These are phyloP conservation scores for Xylaria sp. DNA, from an alignment of 2,329 filamentous ascomycete species.

Conservation along the genomic window DNA sequence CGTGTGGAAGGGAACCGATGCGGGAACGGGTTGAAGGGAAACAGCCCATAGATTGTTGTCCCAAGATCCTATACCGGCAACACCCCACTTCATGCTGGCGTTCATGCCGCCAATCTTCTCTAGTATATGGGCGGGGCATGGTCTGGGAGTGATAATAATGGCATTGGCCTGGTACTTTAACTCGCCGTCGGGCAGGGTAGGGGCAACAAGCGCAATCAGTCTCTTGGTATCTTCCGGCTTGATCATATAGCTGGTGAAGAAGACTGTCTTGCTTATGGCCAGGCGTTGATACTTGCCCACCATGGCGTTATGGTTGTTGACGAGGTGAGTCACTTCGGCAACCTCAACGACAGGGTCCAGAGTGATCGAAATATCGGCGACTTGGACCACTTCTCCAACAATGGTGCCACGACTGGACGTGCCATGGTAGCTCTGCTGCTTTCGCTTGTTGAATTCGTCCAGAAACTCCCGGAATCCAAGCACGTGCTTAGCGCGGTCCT, in stretches of 20 bases:
- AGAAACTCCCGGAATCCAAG: slow-evolving; percentile 84
- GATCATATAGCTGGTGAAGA: slow-evolving; percentile 90
- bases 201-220: slow-evolving; percentile 66
- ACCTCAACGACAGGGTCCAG: slow-evolving; percentile 33
- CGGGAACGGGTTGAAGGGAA: slow-evolving; percentile 65
- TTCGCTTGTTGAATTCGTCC: slow-evolving; percentile 62
- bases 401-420: slow-evolving; percentile 58
- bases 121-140: slow-evolving; percentile 65
- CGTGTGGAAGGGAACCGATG: slow-evolving; percentile 64
- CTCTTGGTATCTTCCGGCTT: slow-evolving; percentile 63
- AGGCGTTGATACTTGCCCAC: slow-evolving; percentile 45
- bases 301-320: slow-evolving; percentile 76
- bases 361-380: slow-evolving; percentile 65
- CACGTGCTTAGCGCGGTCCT: slow-evolving; percentile 62
- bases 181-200: slow-evolving; percentile 59
- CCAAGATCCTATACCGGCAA: slow-evolving; percentile 67
- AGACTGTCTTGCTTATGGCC: slow-evolving; percentile 78
- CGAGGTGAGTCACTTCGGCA: slow-evolving; percentile 66
- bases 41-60: slow-evolving; percentile 87
- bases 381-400: slow-evolving; percentile 75
- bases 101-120: slow-evolving; percentile 84
- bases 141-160: slow-evolving; percentile 80
- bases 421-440: slow-evolving; percentile 41
- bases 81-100: slow-evolving; percentile 75
- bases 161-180: slow-evolving; percentile 81